phyloP scores from a whole-genome alignment of 2,329 filamentous ascomycete species.

The Cytospora schulzeri region DNA sequence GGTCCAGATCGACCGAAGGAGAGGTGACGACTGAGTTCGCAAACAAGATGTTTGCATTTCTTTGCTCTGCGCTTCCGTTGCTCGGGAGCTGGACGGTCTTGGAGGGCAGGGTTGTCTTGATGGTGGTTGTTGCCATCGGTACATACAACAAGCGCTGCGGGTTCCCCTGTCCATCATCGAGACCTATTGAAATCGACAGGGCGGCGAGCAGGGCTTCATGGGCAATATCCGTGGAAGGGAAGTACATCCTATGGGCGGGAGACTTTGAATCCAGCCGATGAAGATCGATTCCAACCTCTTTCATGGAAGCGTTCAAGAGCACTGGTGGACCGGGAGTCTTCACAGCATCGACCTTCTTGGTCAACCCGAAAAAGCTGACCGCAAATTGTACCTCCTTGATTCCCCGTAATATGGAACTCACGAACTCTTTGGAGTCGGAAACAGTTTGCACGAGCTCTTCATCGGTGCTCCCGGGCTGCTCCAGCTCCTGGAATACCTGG shows the following conservation, averaged over 20 bases:
- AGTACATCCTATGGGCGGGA: conserved; percentile 97
- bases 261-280: conserved; percentile 90
- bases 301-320: conserved; percentile 86
- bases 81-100: conserved; percentile 84
- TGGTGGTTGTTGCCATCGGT: conserved; percentile 94
- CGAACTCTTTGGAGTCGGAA: conserved; percentile 89
- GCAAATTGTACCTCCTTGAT: conserved; percentile 97
- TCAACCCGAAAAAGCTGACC: conserved; percentile 85
- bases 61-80: conserved; percentile 73
- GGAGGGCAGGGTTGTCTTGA: conserved; percentile 91
- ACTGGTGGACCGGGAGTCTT: conserved; percentile 70
- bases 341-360: conserved; percentile 73
- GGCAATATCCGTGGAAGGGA: conserved; percentile 86
- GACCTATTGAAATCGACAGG: conserved; percentile 85
- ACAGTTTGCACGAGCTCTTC: conserved; percentile 78
- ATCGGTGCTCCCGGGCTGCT: conserved; percentile 64
- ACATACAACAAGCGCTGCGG: conserved; percentile 89
- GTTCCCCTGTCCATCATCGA: conserved; percentile 86
- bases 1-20: conserved; percentile 89
- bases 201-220: conserved; percentile 93
- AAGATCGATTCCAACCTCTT: conserved; percentile 92
- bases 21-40: conserved; percentile 96
- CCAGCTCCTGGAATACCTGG: conserved; percentile 74
- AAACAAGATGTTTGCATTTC: conserved; percentile 94
- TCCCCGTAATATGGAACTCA: conserved; percentile 84